phyloP scores from a whole-genome alignment of 305 asterid species.

The Coffea humblotiana region DNA sequence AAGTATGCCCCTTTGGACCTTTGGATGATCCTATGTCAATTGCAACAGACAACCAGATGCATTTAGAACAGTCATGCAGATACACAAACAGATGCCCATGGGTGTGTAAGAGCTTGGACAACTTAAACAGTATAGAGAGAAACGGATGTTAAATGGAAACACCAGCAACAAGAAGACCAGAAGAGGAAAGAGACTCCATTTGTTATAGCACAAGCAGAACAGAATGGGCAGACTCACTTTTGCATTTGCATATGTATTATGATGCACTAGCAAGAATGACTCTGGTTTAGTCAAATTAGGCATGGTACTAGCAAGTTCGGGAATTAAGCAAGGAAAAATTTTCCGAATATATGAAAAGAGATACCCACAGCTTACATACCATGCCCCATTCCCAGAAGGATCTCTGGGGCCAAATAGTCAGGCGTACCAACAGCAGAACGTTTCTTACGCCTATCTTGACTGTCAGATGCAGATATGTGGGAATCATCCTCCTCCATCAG shows the following conservation, averaged over 20 bases:
- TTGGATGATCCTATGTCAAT: neutral
- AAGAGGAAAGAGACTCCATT: neutral
- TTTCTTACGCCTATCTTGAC: slow-evolving; percentile 78
- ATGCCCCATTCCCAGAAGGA: slow-evolving; percentile 99
- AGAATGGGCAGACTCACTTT: neutral
- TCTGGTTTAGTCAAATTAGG: neutral
- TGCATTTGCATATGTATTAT: neutral
- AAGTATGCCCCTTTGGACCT: neutral
- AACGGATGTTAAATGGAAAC: neutral
- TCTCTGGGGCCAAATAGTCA: slow-evolving; percentile 99
- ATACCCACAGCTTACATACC: slow-evolving; percentile 49
- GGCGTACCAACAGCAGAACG: slow-evolving; percentile 99
- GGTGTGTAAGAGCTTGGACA: neutral
- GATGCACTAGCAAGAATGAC: neutral
- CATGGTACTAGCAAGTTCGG: neutral
- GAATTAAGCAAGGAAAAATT: neutral
- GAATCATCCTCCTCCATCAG: slow-evolving; percentile 93
- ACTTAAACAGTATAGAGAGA: neutral
- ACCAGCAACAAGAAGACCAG: neutral
- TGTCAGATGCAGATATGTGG: slow-evolving; percentile 61
- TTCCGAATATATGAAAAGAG: neutral
- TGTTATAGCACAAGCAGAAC: neutral
- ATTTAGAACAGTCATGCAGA: neutral
- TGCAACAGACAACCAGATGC: neutral
- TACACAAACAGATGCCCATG: neutral